Conservation (phyloP, 2,329 filamentous ascomycete species). For the Cercospora nicotianae region DNA sequence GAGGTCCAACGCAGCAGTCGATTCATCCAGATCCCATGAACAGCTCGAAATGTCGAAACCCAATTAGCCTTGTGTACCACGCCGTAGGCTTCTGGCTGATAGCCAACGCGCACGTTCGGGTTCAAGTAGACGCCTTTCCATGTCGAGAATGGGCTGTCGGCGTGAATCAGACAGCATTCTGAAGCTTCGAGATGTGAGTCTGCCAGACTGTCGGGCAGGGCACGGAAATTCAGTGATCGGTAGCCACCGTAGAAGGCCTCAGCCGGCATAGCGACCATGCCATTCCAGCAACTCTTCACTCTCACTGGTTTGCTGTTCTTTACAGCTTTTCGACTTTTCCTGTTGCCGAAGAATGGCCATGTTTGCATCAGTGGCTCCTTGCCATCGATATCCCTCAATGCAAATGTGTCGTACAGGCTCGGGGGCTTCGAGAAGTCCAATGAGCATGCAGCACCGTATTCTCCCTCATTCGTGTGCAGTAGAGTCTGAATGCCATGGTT, state of each 20-base stretch:
- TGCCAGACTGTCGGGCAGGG: conserved; percentile 61
- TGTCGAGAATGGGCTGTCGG: conserved; percentile 62
- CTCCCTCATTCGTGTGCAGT: conserved; percentile 57
- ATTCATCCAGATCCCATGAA: conserved; percentile 61
- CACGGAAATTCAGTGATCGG: conserved; percentile 60
- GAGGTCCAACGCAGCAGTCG: conserved; percentile 52
- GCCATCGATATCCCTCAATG: conserved; percentile 57
- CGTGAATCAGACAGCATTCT: conserved; percentile 76
- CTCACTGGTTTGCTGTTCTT: conserved; percentile 55
- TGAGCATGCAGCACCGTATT: conserved; percentile 63
- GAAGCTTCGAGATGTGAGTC: conserved; percentile 67
- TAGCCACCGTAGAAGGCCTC: conserved; percentile 53
- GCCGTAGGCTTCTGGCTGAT: conserved; percentile 56
- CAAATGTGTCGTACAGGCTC: conserved; percentile 63
- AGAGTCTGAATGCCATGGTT: conserved; percentile 57
- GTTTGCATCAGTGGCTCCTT: conserved; percentile 53
- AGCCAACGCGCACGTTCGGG: conserved; percentile 67
- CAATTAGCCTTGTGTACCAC: conserved; percentile 43
- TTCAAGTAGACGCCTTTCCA: conserved; percentile 65
- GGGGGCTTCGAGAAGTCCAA: conserved; percentile 59
- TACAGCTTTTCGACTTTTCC: conserved; percentile 55
- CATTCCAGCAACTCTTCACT: conserved; percentile 69
- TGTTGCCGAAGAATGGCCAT: conserved; percentile 61
- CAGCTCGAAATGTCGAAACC: conserved; percentile 44
- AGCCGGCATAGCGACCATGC: conserved; percentile 51